Evolutionary conservation across 129 eudicot species (phyloP), one percentile per base, ranked within the genome.

Genomic region (Flaveria bidentis): DNA sequence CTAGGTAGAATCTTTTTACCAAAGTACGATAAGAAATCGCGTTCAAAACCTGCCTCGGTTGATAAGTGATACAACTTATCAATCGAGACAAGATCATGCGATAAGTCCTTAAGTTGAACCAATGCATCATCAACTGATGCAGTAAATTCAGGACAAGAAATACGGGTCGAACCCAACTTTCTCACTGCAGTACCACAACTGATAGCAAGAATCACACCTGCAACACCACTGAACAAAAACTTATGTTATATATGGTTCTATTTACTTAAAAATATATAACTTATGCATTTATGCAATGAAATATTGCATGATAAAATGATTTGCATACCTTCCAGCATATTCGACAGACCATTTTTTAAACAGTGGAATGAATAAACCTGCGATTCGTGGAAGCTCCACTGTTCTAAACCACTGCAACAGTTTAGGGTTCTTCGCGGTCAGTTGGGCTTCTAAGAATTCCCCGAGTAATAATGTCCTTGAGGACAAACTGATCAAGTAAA

Each of bases 271-370:
- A 55, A 3, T 7, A 14, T 44, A 22, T 42, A 78, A 20, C 20
- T 9, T 9, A 55, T 17, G 28, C 62, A 20, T 8, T 18, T 55
- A 55, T 17, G 62, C 62, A 55, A 55, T 55, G 18, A 33, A 7
- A 17, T 17, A 2, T 22, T 3, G 53, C 26, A 9, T 55, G 33
- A 9, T 58, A 14, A 61, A 4, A 28, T 61, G 60, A 52, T 58
- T 63, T 52, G 75, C 88, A 23, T 76, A 91, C 97, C 97, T 91
- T 87, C 97, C 94, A 45, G 97, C 97, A 64, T 91, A 91, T 36
- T 91, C 94, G 26, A 79, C 28, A 17, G 97, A 91, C 97, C 97
- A 91, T 79, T 83, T 85, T 81, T 88, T 85, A 76, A 91, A 91
- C 22, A 91, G 76, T 50, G 91, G 87, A 73, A 88, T 85, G 79